Evolutionary conservation across 1,139 yeast species (phyloP).

Genomic region (Ashbya aceris): DNA sequence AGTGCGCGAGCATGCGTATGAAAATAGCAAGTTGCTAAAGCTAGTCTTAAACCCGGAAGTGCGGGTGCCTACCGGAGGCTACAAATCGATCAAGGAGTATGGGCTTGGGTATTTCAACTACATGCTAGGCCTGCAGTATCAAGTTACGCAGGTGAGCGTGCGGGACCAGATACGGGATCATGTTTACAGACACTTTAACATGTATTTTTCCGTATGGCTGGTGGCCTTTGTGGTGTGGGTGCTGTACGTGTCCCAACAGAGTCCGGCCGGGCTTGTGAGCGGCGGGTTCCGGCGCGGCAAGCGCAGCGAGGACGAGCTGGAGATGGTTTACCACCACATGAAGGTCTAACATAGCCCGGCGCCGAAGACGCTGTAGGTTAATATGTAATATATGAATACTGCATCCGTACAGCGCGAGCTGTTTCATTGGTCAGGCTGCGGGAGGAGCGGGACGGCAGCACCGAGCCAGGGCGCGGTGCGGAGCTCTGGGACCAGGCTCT

Average conservation of each 20-base stretch:
- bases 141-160: slow-evolving; percentile 16
- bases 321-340: slow-evolving; percentile 14
- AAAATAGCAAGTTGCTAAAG: slow-evolving; percentile 25
- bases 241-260: slow-evolving; percentile 1
- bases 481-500: too few species aligned
- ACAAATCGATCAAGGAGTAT: slow-evolving; percentile 20
- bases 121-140: slow-evolving; percentile 16
- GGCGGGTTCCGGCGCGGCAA: slow-evolving; percentile 5
- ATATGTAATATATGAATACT: slow-evolving; percentile 16
- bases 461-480: too few species aligned
- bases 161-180: slow-evolving; percentile 16
- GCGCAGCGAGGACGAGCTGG: slow-evolving; percentile 12
- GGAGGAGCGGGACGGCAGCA: too few species aligned
- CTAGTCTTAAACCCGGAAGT: slow-evolving; percentile 23
- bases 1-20: slow-evolving; percentile 30
- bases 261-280: slow-evolving; percentile 1
- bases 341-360: slow-evolving; percentile 9
- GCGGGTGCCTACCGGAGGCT: slow-evolving; percentile 24
- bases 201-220: slow-evolving; percentile 14
- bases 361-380: too few species aligned
- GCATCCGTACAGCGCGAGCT: too few species aligned
- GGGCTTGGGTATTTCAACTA: slow-evolving; percentile 31
- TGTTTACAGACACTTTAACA: slow-evolving; percentile 17
- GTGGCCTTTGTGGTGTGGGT: slow-evolving; percentile 14
- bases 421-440: too few species aligned